Evolutionary conservation across 768 basidiomycete species (phyloP).

Genomic region (Suillus subluteus): DNA sequence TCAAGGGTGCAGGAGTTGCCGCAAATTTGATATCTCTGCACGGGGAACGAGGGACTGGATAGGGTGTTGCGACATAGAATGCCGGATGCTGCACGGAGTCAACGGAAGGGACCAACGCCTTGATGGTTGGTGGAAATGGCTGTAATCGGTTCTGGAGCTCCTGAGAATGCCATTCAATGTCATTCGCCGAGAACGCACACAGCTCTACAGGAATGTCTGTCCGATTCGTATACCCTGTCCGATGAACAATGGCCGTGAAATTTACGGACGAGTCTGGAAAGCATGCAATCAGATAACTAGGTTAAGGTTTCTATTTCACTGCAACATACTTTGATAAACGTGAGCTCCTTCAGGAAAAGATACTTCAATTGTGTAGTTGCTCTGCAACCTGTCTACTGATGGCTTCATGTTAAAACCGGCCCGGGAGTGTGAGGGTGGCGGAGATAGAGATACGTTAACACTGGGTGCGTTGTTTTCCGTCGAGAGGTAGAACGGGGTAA

Average conservation of each 20-base stretch:
- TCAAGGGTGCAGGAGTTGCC: not conserved
- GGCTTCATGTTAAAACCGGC: not conserved
- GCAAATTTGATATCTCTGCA: conserved; percentile 14
- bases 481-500: conserved; percentile 17
- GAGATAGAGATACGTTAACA: not conserved
- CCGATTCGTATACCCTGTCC: conserved; percentile 21
- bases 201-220: not conserved
- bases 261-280: conserved; percentile 9
- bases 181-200: not conserved
- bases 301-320: not conserved
- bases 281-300: not conserved
- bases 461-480: not conserved
- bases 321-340: not conserved
- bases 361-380: conserved; percentile 12
- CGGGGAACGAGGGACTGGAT: not conserved
- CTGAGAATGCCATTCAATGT: conserved; percentile 16
- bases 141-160: not conserved
- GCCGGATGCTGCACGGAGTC: not conserved
- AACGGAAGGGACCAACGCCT: not conserved
- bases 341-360: not conserved
- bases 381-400: not conserved
- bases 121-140: not conserved
- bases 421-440: not conserved
- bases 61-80: not conserved
- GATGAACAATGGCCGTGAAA: conserved; percentile 12